Conservation (phyloP, 2,329 filamentous ascomycete species). For the Niveomyces coronatus region DNA sequence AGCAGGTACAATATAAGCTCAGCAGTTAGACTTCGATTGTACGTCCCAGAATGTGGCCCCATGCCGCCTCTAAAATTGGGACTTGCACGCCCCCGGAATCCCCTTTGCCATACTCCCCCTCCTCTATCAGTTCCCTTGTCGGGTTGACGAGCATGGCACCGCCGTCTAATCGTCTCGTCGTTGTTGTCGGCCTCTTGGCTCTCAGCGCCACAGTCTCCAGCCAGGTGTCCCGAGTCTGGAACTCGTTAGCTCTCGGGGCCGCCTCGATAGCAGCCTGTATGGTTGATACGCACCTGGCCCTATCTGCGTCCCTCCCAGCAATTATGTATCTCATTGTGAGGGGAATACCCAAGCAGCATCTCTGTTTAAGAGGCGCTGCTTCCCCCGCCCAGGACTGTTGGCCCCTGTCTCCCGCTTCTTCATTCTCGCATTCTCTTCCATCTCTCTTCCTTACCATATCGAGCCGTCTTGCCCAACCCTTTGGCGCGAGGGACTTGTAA, state of each 20-base stretch:
- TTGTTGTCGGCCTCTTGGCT: constrained; percentile 11
- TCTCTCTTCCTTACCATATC: background rate
- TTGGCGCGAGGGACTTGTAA: background rate
- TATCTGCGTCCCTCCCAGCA: constrained; percentile 4
- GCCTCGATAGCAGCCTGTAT: constrained; percentile 7
- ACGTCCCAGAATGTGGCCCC: too few species aligned
- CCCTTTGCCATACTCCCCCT: constrained; percentile 1
- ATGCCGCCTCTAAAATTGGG: constrained; percentile 5
- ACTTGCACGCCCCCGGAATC: background rate
- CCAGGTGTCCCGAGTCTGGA: constrained; percentile 10
- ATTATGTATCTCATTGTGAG: constrained; percentile 2
- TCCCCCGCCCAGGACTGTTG: background rate
- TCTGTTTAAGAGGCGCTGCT: constrained; percentile 8
- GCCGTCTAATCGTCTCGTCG: constrained; percentile 5
- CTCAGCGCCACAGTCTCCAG: constrained; percentile 9
- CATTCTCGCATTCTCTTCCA: background rate
- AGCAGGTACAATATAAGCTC: too few species aligned
- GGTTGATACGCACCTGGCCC: background rate
- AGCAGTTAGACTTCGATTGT: too few species aligned
- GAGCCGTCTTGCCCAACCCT: background rate
- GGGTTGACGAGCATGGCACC: constrained; percentile 4
- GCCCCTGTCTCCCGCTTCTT: background rate
- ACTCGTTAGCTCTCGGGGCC: constrained; percentile 6
- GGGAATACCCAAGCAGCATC: constrained; percentile 4
- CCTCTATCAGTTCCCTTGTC: constrained; percentile 8